Percentiles rank a stretch among this genome's conserved stretches.
Conservation (phyloP, 352 stramenopile genomes). For the Globisporangium paroecandrum region DNA sequence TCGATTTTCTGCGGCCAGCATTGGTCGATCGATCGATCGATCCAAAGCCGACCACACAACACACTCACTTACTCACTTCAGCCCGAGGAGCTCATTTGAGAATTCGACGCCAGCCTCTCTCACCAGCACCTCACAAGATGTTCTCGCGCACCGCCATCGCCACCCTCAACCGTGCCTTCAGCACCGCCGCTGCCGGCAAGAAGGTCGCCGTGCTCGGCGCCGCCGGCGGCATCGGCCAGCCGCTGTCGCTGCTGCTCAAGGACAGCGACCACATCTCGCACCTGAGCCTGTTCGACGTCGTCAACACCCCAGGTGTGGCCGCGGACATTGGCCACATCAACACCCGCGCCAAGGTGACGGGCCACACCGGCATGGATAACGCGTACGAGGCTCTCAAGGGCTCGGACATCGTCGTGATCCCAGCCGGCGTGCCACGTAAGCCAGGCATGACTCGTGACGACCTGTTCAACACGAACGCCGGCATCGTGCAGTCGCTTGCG, state of each 20-base stretch:
- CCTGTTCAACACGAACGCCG: constrained; percentile 94
- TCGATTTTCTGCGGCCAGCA: constrained; percentile 16
- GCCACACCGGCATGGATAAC: constrained; percentile 77
- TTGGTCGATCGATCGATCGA: constrained; percentile 1
- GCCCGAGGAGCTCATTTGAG: constrained; percentile 13
- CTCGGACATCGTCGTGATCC: constrained; percentile 98
- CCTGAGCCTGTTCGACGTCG: constrained; percentile 98
- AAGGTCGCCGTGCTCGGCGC: constrained; percentile 90
- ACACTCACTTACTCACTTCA: background rate
- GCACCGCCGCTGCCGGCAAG: constrained; percentile 54
- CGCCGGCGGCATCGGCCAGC: constrained; percentile 97
- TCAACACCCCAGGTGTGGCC: constrained; percentile 97
- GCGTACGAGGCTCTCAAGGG: constrained; percentile 68
- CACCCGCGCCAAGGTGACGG: constrained; percentile 73
- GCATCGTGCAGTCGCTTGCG: constrained; percentile 96
- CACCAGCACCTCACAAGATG: constrained; percentile 17
- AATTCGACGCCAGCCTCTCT: constrained; percentile 16
- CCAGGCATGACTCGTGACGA: constrained; percentile 96
- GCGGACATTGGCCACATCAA: constrained; percentile 96
- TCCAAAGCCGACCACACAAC: background rate
- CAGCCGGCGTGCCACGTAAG: constrained; percentile 98
- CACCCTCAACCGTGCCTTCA: constrained; percentile 43
- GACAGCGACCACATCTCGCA: constrained; percentile 94
- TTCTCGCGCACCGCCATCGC: constrained; percentile 21
- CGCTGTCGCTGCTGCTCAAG: constrained; percentile 98